phyloP scores from a whole-genome alignment of 1,284 basidiomycete genomes.

The Leccinum glutinopallens region DNA sequence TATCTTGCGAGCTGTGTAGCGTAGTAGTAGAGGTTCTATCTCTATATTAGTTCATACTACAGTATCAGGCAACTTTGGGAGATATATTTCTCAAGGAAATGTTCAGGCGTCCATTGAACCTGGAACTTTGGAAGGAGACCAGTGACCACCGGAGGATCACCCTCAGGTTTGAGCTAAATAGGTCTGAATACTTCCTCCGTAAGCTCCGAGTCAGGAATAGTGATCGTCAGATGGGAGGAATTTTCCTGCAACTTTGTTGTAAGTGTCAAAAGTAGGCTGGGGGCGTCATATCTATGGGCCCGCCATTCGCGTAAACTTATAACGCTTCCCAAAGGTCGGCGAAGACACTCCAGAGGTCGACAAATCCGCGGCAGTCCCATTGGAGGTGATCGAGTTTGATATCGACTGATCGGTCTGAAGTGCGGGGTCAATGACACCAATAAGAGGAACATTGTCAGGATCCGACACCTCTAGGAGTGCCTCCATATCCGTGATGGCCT shows the following conservation, averaged over 20 bases:
- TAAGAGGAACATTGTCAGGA: conserved; percentile 26
- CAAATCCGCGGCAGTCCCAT: conserved; percentile 15
- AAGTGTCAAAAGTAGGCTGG: conserved; percentile 24
- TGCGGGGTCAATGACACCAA: conserved; percentile 28
- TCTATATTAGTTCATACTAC: conserved; percentile 51
- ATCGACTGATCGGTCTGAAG: conserved; percentile 24
- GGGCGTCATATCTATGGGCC: conserved; percentile 5
- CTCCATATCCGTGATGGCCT: conserved; percentile 70
- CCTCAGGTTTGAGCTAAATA: conserved; percentile 61
- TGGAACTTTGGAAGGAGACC: conserved; percentile 63
- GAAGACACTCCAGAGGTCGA: conserved; percentile 12
- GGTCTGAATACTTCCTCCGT: conserved; percentile 63
- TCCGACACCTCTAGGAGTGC: conserved; percentile 43
- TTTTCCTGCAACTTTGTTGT: conserved; percentile 26
- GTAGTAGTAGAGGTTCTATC: conserved; percentile 31
- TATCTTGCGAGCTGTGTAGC: too few relatives aligned
- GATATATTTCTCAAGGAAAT: conserved; percentile 74
- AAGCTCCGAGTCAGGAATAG: conserved; percentile 55
- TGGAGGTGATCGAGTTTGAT: conserved; percentile 13
- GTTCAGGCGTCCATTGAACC: conserved; percentile 79
- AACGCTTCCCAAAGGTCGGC: conserved; percentile 18
- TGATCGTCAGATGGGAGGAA: conserved; percentile 48
- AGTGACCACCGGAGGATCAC: conserved; percentile 78
- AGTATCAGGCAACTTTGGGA: conserved; percentile 71
- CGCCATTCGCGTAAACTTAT: conserved; percentile 12